Evolutionary conservation across 306 rosid genomes (phyloP), one percentile per base, ranked within the genome.

Genomic region (Chamaecrista fasciculata): DNA sequence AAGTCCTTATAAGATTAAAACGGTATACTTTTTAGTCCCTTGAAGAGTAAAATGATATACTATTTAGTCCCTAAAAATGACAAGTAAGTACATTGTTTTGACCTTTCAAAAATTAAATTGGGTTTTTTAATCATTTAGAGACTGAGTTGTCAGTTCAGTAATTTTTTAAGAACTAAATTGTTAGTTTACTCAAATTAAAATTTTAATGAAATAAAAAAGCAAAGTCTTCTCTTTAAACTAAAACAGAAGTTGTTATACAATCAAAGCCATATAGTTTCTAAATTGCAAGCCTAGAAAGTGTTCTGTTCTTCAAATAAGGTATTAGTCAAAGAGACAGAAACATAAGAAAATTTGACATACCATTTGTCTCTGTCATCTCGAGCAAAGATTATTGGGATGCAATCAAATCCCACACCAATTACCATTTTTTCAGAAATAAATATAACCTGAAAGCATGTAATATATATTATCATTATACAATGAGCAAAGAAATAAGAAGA

Each of bases 331-430:
- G 40, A 67, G 61, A 61, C 48, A 51, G 8, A 57, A 29, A 43
- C 12, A 63, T 62, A n/a, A 15, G 70, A 16, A 62, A 26, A 24
- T 62, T 44, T 72, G 40, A 82, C 86, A 34, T 80, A 94, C 99
- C 99, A 94, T 79, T 85, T 87, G 76, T 96, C 97, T 28, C 86
- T 86, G 78, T 82, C 85, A 71, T 89, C 97, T 28, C 93, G 90
- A 4, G 89, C 89, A 77, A 94, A 94, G 51, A 86, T 89, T 96
- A 91, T 85, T 21, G 99, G 97, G 74, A 61, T 84, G 81, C 97
- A 89, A 72, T 91, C 99, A 43, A 78, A 91, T 78, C 99, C 99
- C 72, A 87, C 96, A 3, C 99, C 99, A 68, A 94, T 83, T 51
- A 89, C 85, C 77, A 84, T 83, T 74, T 71, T 87, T 84, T 91